Evolutionary conservation across 2,329 filamentous ascomycete species (phyloP).

Genomic region (Penicillium oxalicum): DNA sequence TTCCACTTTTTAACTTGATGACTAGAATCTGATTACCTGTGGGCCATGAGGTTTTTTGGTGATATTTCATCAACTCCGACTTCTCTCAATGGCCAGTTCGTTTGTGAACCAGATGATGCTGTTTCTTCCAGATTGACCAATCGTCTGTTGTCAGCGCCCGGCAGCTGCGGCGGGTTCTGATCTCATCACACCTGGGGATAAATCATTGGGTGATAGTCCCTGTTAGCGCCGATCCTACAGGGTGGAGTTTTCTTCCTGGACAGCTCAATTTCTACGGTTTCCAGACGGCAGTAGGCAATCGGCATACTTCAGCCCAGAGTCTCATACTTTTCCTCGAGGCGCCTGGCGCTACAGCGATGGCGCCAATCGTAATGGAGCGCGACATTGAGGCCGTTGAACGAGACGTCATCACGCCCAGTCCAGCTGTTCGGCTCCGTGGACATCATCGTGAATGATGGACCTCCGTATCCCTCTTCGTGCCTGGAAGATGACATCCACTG

Average conservation of each 20-base stretch:
- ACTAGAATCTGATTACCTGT: too few relatives aligned
- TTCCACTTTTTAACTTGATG: too few relatives aligned
- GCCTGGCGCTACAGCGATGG: slow-evolving; percentile 18
- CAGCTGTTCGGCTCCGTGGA: too few relatives aligned
- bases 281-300: not conserved
- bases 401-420: too few relatives aligned
- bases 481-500: too few relatives aligned
- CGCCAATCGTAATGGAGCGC: slow-evolving; percentile 8
- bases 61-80: not conserved
- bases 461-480: too few relatives aligned
- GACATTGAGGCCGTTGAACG: not conserved
- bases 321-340: slow-evolving; percentile 18
- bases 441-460: too few relatives aligned
- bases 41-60: too few relatives aligned
- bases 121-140: slow-evolving; percentile 8
- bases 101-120: too few relatives aligned
- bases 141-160: slow-evolving; percentile 6
- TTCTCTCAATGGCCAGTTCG: too few relatives aligned
- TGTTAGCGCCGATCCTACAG: slow-evolving; percentile 11
- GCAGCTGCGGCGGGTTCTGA: slow-evolving; percentile 8
- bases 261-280: not conserved
- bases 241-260: not conserved
- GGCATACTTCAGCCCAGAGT: slow-evolving; percentile 4
- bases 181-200: slow-evolving; percentile 17
- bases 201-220: slow-evolving; percentile 14